Base-by-base conservation (phyloP, 257 asterid genomes). In the Perilla frutescens region DNA sequence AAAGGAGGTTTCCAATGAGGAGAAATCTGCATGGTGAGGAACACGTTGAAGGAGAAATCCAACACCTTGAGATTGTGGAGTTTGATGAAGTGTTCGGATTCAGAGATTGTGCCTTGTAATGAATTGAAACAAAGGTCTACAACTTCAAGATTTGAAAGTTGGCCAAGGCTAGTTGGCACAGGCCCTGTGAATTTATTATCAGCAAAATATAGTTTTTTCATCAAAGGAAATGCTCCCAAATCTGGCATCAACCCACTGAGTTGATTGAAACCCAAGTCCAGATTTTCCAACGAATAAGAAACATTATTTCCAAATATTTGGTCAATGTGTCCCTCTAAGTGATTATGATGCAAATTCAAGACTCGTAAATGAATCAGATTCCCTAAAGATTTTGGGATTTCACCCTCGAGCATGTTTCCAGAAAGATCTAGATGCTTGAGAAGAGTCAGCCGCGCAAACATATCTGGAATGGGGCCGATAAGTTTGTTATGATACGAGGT, bases 91-190 rank as follows among this genome's bases (percentile, higher is more conserved):
- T 34, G 26, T 13, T 20, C 13, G 31, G 68, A 11, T 50, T 75
- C 80, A 7, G 62, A 48, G 41, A 84, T 40, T 15, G 48, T 60
- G 8, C 81, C 85, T 29, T 77, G 26, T 15, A 84, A 29, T 2
- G 29, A 15, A 75, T 79, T 82, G 9, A 10, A 54, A 44, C 76
- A 39, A n/a, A 73, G 49, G 43, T 68, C 54, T 15, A 77, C 9
- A 12, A 9, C 3, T 7, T 37, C 63, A 4, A 82, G 70, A 12
- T 56, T 57, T 3, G 64, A 39, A 47, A 82, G 68, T 3, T 66
- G 57, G 1, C 76, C 66, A 5, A 74, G 41, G 37, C 66, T 79
- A 34, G 45, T 26, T 51, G 58, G 15, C 3, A 37, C 66, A 13
- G 48, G 31, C 10, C 65, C 65, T 0, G 1, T 12, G 4, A 59